These are phyloP conservation scores for Lactarius tabidus DNA, from an alignment of 768 basidiomycete genomes.

Conservation along the genomic window DNA sequence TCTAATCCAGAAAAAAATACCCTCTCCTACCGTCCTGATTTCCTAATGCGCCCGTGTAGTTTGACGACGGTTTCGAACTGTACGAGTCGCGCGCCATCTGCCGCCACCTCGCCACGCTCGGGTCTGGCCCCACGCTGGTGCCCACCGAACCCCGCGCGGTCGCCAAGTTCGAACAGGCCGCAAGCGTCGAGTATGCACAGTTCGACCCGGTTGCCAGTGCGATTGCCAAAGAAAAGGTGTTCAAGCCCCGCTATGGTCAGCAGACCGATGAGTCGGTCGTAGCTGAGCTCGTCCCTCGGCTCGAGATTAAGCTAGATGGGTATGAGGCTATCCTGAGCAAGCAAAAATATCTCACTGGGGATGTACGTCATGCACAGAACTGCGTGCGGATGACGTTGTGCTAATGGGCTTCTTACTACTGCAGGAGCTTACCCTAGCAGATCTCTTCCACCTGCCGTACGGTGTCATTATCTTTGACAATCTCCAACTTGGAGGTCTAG, in stretches of 20 bases:
- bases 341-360: slow-evolving; percentile 21
- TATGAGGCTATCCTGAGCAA: slow-evolving; percentile 12
- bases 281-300: not conserved
- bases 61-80: slow-evolving; percentile 32
- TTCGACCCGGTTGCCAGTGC: slow-evolving; percentile 1
- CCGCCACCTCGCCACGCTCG: slow-evolving; percentile 28
- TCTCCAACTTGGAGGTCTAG: not conserved
- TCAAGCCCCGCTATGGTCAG: not conserved
- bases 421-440: slow-evolving; percentile 16
- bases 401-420: not conserved
- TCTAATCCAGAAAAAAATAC: no score
- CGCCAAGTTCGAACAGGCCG: slow-evolving; percentile 32
- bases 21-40: not conserved
- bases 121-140: slow-evolving; percentile 27
- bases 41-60: slow-evolving; percentile 1
- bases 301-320: slow-evolving; percentile 9
- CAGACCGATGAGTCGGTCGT: not conserved
- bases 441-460: slow-evolving; percentile 15
- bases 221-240: not conserved
- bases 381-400: not conserved
- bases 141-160: slow-evolving; percentile 26
- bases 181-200: slow-evolving; percentile 28
- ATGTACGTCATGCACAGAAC: slow-evolving; percentile 1
- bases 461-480: not conserved
- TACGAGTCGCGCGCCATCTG: slow-evolving; percentile 32